A percentile compares a stretch with the other conserved stretches of the same genome.
These are phyloP conservation scores for Drechslerella dactyloides DNA, from an alignment of 2,329 filamentous ascomycete species.

Conservation along the genomic window DNA sequence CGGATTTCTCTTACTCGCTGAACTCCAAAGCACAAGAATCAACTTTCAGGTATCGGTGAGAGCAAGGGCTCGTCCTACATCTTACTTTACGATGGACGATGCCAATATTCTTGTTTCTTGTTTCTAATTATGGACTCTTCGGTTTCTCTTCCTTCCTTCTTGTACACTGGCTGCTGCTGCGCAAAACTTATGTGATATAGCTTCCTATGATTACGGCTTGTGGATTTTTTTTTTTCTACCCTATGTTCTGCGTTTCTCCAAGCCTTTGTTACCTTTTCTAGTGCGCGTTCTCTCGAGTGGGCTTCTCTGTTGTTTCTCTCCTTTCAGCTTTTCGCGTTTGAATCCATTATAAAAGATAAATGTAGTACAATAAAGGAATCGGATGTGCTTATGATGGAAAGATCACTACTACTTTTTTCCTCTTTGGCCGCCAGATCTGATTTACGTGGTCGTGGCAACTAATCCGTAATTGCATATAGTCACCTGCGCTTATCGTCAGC, in stretches of 20 bases:
- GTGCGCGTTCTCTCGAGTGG: slow-evolving; percentile 9
- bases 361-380: neutral
- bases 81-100: neutral
- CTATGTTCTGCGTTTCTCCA: neutral
- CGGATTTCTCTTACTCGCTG: too few species aligned
- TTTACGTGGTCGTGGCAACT: too few species aligned
- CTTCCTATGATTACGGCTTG: slow-evolving; percentile 1
- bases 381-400: neutral
- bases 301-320: slow-evolving; percentile 13
- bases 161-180: neutral
- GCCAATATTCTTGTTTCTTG: neutral
- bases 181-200: neutral
- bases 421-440: too few species aligned
- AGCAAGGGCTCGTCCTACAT: neutral
- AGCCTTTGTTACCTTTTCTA: slow-evolving; percentile 6
- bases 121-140: too few species aligned
- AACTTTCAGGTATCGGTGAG: too few species aligned
- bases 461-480: too few species aligned
- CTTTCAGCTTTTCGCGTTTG: slow-evolving; percentile 12
- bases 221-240: neutral
- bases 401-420: neutral
- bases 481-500: too few species aligned
- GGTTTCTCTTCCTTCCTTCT: neutral
- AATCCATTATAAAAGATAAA: slow-evolving; percentile 8
- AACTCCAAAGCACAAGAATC: too few species aligned